phyloP scores from a whole-genome alignment of 257 asterid genomes.

The Capsicum baccatum region DNA sequence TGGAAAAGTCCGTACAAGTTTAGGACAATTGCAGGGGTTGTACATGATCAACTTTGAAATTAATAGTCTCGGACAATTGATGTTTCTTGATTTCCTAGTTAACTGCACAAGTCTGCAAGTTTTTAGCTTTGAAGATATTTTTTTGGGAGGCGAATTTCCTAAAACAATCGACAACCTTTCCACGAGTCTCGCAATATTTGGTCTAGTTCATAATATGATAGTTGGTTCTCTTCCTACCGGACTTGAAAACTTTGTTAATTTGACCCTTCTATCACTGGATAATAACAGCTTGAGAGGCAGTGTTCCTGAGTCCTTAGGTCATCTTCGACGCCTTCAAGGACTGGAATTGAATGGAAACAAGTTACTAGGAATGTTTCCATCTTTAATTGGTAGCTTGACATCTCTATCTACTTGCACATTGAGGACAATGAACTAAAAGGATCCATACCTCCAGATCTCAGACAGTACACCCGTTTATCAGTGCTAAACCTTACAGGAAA shows the following conservation, averaged over 20 bases:
- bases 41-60: constrained; percentile 27
- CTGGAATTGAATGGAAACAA: constrained; percentile 28
- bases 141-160: constrained; percentile 36
- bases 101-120: constrained; percentile 38
- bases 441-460: constrained; percentile 29
- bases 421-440: constrained; percentile 34
- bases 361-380: constrained; percentile 31
- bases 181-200: constrained; percentile 19
- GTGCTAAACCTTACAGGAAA: constrained; percentile 33
- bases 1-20: constrained; percentile 25
- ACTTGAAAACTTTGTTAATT: constrained; percentile 32
- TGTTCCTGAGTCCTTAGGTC: constrained; percentile 33
- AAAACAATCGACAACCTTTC: constrained; percentile 38
- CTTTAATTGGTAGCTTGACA: constrained; percentile 34
- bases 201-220: constrained; percentile 32
- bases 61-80: constrained; percentile 39
- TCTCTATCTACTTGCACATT: constrained; percentile 25
- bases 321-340: constrained; percentile 23
- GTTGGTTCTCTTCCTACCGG: constrained; percentile 34
- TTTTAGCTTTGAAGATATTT: constrained; percentile 33
- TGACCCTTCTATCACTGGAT: not conserved
- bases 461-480: constrained; percentile 23
- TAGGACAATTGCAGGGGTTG: constrained; percentile 32
- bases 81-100: constrained; percentile 34
- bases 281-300: constrained; percentile 27